Percentiles rank a stretch among this genome's conserved stretches.
Evolutionary conservation across 2,329 filamentous ascomycete genomes (phyloP).

Genomic region (Myriosclerotinia scirpicola): DNA sequence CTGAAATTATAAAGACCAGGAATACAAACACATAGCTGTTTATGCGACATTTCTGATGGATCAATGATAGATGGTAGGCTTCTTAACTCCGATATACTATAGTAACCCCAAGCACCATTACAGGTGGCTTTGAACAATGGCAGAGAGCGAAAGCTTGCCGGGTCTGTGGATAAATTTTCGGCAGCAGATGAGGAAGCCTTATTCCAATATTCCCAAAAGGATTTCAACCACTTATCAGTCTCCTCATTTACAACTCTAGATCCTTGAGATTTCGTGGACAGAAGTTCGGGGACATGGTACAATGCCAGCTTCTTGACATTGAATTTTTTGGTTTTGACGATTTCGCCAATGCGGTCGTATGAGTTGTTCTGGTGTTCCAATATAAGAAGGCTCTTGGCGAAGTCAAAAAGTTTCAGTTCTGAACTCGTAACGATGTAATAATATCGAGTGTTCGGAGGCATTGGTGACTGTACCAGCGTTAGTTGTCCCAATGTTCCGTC

Average conservation of each 20-base stretch:
- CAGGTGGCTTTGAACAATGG: slow-evolving; percentile 23
- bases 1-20: slow-evolving; percentile 28
- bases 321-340: slow-evolving; percentile 27
- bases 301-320: slow-evolving; percentile 32
- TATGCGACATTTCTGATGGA: slow-evolving; percentile 16
- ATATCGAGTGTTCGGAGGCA: background rate
- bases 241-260: background rate
- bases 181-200: background rate
- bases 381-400: slow-evolving; percentile 31
- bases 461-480: slow-evolving; percentile 22
- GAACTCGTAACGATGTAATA: slow-evolving; percentile 28
- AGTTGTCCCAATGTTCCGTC: slow-evolving; percentile 30
- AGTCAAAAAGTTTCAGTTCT: slow-evolving; percentile 33
- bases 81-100: slow-evolving; percentile 19
- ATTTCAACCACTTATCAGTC: slow-evolving; percentile 30
- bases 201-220: slow-evolving; percentile 35
- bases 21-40: slow-evolving; percentile 26
- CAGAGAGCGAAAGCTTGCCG: background rate
- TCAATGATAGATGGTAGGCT: slow-evolving; percentile 29
- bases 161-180: background rate
- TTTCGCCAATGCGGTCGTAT: background rate
- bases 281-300: slow-evolving; percentile 28
- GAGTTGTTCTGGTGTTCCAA: slow-evolving; percentile 12
- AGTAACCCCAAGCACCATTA: slow-evolving; percentile 24
- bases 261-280: slow-evolving; percentile 20